A percentile compares a stretch with the other conserved stretches of the same genome.
phyloP scores from a whole-genome alignment of 768 basidiomycete genomes.

The Hygrophorus russula region DNA sequence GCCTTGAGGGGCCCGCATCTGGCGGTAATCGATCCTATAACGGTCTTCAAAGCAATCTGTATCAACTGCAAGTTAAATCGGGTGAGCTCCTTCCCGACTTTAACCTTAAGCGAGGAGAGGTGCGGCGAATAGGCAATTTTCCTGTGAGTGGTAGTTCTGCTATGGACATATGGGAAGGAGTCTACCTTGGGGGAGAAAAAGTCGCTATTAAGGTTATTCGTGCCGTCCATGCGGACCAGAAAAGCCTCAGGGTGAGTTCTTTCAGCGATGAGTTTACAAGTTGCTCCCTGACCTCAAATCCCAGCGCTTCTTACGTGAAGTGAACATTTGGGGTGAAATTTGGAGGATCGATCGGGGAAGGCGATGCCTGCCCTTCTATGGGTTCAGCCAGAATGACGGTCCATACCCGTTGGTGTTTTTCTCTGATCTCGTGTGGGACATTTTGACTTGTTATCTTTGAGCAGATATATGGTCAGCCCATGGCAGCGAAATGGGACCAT shows the following conservation, averaged over 20 bases:
- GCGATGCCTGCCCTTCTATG: constrained; percentile 47
- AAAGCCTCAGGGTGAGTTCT: constrained; percentile 29
- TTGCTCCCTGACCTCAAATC: background rate
- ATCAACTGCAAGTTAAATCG: constrained; percentile 35
- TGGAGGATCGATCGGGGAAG: constrained; percentile 43
- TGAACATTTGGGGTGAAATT: constrained; percentile 40
- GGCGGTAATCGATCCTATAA: constrained; percentile 23
- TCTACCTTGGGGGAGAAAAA: constrained; percentile 41
- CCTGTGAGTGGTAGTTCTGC: constrained; percentile 40
- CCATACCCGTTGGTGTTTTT: constrained; percentile 47
- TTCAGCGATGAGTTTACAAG: no score
- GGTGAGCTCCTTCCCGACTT: constrained; percentile 37
- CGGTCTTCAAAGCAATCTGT: constrained; percentile 25
- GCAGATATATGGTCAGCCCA: constrained; percentile 46
- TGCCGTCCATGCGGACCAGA: constrained; percentile 37
- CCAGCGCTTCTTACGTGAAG: constrained; percentile 43
- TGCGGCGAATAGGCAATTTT: constrained; percentile 32
- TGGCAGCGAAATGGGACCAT: constrained; percentile 45
- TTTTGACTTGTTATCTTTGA: no score
- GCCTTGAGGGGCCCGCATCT: no score
- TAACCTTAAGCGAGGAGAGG: constrained; percentile 42
- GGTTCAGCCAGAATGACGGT: constrained; percentile 41
- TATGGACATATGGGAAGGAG: constrained; percentile 45
- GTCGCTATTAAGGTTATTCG: constrained; percentile 48
- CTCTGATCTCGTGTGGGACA: background rate